Percentiles rank a stretch among this genome's conserved stretches.
Conservation (phyloP, 208 protist species). For the Jaenimonas drosophilae region DNA sequence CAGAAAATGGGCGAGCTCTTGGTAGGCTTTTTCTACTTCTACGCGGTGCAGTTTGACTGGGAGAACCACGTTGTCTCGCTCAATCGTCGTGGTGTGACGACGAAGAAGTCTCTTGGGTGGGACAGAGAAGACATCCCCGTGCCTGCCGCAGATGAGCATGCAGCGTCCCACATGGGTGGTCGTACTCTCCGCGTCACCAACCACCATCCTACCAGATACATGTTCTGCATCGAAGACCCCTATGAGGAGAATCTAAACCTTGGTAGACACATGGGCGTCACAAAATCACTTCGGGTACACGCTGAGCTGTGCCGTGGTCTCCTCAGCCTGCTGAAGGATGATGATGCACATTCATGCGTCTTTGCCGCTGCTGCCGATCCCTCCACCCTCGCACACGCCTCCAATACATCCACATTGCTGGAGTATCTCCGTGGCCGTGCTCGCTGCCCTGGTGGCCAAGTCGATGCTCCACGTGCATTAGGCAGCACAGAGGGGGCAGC, state of each 20-base stretch:
- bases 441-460: no score
- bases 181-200: background rate
- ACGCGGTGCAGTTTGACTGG: slow-evolving; percentile 87
- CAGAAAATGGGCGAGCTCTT: slow-evolving; percentile 63
- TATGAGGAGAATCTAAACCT: slow-evolving; percentile 87
- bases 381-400: slow-evolving; percentile 2
- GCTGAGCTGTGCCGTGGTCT: slow-evolving; percentile 69
- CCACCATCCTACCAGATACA: slow-evolving; percentile 36
- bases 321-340: slow-evolving; percentile 72
- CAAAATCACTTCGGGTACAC: slow-evolving; percentile 75
- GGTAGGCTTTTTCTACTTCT: slow-evolving; percentile 87
- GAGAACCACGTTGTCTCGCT: slow-evolving; percentile 76
- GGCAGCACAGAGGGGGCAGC: no score
- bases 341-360: slow-evolving; percentile 45
- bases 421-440: no score
- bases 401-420: no score
- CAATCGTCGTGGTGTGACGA: slow-evolving; percentile 63
- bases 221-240: slow-evolving; percentile 87
- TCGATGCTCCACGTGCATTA: no score
- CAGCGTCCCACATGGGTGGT: background rate
- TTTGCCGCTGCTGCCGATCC: slow-evolving; percentile 31
- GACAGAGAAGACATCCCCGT: slow-evolving; percentile 44
- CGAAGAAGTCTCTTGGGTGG: slow-evolving; percentile 73
- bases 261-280: slow-evolving; percentile 78
- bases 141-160: background rate